Percentiles rank a stretch among this genome's conserved stretches.
Conservation (phyloP, 768 basidiomycete species). For the Tricholoma hemisulphureum region DNA sequence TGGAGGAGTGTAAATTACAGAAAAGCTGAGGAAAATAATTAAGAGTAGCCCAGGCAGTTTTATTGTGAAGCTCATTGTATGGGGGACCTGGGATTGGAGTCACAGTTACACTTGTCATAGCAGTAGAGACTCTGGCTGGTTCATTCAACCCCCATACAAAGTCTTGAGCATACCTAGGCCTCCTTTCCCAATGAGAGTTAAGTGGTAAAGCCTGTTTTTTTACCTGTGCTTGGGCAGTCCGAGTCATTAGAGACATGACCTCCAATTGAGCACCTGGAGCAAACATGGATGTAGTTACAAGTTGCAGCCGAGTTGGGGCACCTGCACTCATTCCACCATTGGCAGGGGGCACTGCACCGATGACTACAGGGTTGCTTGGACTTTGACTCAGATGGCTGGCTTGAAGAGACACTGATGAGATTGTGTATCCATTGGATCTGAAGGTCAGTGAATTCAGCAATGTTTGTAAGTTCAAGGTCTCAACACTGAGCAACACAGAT, state of each 20-base stretch:
- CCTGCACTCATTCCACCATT: slow-evolving; percentile 11
- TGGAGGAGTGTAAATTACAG: too few species aligned
- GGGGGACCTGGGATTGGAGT: neutral
- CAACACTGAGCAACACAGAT: slow-evolving; percentile 2
- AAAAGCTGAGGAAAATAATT: neutral
- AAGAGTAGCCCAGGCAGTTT: neutral
- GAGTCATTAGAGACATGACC: slow-evolving; percentile 1
- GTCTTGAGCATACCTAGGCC: slow-evolving; percentile 1
- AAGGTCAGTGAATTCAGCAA: slow-evolving; percentile 12
- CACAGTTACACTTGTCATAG: neutral
- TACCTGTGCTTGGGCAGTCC: neutral
- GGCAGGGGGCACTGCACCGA: slow-evolving; percentile 8
- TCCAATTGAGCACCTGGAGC: slow-evolving; percentile 9
- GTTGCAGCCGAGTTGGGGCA: slow-evolving; percentile 12
- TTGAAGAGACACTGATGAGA: too few species aligned
- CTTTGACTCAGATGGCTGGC: too few species aligned
- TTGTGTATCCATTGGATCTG: slow-evolving; percentile 14
- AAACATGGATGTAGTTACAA: slow-evolving; percentile 19
- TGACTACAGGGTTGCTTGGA: neutral
- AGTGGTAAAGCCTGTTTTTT: neutral
- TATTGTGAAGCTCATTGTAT: neutral
- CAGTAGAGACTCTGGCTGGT: neutral
- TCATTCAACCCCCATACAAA: neutral
- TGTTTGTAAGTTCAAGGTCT: slow-evolving; percentile 15
- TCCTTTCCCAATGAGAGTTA: neutral